Percentiles rank a stretch among this genome's conserved stretches.
Evolutionary conservation across 129 eudicot genomes (phyloP).

Genomic region (Artemisia annua): DNA sequence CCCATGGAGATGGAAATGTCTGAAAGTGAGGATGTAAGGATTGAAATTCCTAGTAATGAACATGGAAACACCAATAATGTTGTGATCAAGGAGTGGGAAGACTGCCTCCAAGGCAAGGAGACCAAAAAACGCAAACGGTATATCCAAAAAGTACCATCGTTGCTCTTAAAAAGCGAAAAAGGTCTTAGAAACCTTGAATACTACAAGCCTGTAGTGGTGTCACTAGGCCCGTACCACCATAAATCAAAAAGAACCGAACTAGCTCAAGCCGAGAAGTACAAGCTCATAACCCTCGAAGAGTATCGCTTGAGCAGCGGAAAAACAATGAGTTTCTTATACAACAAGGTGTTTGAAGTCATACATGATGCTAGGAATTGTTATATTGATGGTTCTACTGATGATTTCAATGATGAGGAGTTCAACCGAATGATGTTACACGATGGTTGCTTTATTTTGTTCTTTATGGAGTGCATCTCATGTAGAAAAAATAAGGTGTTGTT

Average conservation of each 20-base stretch:
- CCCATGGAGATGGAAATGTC: slow-evolving; percentile 17
- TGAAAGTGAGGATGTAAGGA: slow-evolving; percentile 18
- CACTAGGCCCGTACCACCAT: slow-evolving; percentile 45
- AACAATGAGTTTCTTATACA: neutral
- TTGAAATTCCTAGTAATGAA: slow-evolving; percentile 10
- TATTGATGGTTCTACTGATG: slow-evolving; percentile 22
- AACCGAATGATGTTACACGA: slow-evolving; percentile 39
- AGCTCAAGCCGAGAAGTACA: slow-evolving; percentile 25
- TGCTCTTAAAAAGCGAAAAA: slow-evolving; percentile 27
- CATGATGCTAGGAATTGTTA: slow-evolving; percentile 26
- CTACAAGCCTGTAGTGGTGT: slow-evolving; percentile 35
- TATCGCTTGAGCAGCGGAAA: slow-evolving; percentile 3
- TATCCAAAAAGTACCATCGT: slow-evolving; percentile 31
- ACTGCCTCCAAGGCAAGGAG: slow-evolving; percentile 19
- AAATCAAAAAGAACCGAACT: neutral
- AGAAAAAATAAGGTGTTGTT: neutral
- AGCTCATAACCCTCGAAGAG: slow-evolving; percentile 28
- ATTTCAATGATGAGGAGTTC: slow-evolving; percentile 32
- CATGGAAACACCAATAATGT: neutral
- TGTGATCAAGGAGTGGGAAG: slow-evolving; percentile 24
- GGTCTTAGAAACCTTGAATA: slow-evolving; percentile 15
- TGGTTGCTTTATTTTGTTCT: slow-evolving; percentile 38
- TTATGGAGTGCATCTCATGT: slow-evolving; percentile 29
- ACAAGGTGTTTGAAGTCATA: slow-evolving; percentile 33
- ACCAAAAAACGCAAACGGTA: slow-evolving; percentile 23